Evolutionary conservation across 257 asterid genomes (phyloP).

Genomic region (Solanum ossicruentum): DNA sequence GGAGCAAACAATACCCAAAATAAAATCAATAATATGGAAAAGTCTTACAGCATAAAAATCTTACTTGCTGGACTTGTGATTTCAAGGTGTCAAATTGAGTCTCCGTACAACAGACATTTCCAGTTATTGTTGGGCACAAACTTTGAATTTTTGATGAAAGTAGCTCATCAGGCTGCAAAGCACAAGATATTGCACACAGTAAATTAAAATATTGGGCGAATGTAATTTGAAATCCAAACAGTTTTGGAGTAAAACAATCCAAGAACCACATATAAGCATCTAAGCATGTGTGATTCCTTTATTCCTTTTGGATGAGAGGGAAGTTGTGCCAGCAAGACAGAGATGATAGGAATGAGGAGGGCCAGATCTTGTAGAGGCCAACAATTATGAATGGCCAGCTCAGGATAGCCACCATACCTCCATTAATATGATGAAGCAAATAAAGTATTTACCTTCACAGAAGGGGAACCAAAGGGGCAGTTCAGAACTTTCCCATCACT

Average conservation of each 20-base stretch:
- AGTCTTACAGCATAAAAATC: constrained; percentile 6
- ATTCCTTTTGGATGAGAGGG: background rate
- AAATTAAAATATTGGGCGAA: background rate
- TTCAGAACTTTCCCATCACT: constrained; percentile 79
- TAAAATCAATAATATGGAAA: background rate
- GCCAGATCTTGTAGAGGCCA: background rate
- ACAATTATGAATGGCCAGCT: background rate
- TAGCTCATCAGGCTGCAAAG: constrained; percentile 61
- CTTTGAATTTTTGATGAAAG: constrained; percentile 86
- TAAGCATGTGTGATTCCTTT: background rate
- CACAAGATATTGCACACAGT: background rate
- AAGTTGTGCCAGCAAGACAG: background rate
- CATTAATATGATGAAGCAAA: background rate
- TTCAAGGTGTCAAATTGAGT: constrained; percentile 66
- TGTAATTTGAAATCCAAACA: background rate
- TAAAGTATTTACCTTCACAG: constrained; percentile 50
- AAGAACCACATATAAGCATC: background rate
- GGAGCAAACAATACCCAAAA: background rate
- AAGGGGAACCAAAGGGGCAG: constrained; percentile 67
- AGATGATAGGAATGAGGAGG: background rate
- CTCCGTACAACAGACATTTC: constrained; percentile 91
- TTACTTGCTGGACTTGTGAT: constrained; percentile 95
- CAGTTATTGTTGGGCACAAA: constrained; percentile 90
- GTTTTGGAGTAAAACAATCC: background rate
- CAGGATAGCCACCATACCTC: background rate